Percentiles rank a stretch among this genome's conserved stretches.
These are phyloP conservation scores for Daldinia eschscholtzii DNA, from an alignment of 2,329 filamentous ascomycete species.

Conservation along the genomic window DNA sequence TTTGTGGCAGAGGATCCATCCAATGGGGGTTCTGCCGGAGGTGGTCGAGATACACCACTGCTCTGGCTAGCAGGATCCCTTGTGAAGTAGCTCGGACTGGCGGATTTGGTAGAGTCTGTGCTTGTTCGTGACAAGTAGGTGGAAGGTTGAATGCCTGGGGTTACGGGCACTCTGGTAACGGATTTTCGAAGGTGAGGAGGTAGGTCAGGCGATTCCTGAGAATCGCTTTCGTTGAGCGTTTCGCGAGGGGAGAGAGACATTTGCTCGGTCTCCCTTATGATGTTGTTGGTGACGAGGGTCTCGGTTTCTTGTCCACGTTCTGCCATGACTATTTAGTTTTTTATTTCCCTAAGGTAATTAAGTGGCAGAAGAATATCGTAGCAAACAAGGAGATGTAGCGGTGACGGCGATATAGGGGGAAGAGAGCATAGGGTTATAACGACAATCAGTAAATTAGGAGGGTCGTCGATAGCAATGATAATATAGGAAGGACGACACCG, in stretches of 20 bases:
- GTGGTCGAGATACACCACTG: slow-evolving; percentile 47
- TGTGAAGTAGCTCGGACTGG: slow-evolving; percentile 53
- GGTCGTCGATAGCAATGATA: slow-evolving; percentile 1
- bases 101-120: slow-evolving; percentile 36
- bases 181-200: slow-evolving; percentile 54
- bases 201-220: slow-evolving; percentile 46
- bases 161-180: slow-evolving; percentile 57
- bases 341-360: not conserved
- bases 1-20: slow-evolving; percentile 42
- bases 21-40: slow-evolving; percentile 38
- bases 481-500: slow-evolving; percentile 25
- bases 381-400: slow-evolving; percentile 14
- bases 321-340: slow-evolving; percentile 46
- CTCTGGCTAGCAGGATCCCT: slow-evolving; percentile 44
- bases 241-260: slow-evolving; percentile 39
- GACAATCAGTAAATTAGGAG: slow-evolving; percentile 25
- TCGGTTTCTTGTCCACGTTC: slow-evolving; percentile 35
- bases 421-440: slow-evolving; percentile 7
- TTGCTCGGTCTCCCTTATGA: slow-evolving; percentile 35
- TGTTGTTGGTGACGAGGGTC: slow-evolving; percentile 12
- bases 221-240: slow-evolving; percentile 8
- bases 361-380: slow-evolving; percentile 9
- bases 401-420: slow-evolving; percentile 6
- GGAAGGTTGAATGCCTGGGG: slow-evolving; percentile 54
- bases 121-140: slow-evolving; percentile 50